Percentiles rank a stretch among this genome's conserved stretches.
phyloP scores from a whole-genome alignment of 129 eudicot species.

The Ambrosia trifida region DNA sequence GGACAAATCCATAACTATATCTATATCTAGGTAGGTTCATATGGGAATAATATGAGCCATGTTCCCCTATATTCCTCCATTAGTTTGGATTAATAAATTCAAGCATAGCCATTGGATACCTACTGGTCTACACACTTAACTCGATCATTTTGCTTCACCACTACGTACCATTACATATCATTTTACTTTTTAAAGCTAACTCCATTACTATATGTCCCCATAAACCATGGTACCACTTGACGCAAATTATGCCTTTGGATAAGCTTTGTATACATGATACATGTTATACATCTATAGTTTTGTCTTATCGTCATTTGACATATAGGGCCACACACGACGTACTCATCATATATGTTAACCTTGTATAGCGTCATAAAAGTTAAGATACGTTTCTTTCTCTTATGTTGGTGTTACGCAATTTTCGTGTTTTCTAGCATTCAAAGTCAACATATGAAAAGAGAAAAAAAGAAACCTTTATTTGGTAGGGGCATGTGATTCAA shows the following conservation, averaged over 20 bases:
- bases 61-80: constrained; percentile 26
- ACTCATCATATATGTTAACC: background rate
- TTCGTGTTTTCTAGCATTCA: constrained; percentile 13
- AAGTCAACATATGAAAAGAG: constrained; percentile 8
- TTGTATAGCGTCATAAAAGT: background rate
- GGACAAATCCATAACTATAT: constrained; percentile 29
- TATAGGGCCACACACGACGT: background rate
- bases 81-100: constrained; percentile 29
- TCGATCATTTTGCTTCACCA: constrained; percentile 38
- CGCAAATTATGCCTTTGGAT: constrained; percentile 34
- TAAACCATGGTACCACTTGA: constrained; percentile 36
- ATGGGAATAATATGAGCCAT: constrained; percentile 40
- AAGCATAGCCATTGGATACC: constrained; percentile 23
- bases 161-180: constrained; percentile 38
- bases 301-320: constrained; percentile 16
- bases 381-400: background rate
- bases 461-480: constrained; percentile 1
- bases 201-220: constrained; percentile 36
- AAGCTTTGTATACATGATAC: constrained; percentile 22
- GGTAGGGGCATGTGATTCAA: constrained; percentile 24
- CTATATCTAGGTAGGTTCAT: constrained; percentile 29
- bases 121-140: constrained; percentile 16
- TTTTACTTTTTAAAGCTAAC: constrained; percentile 34
- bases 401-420: background rate
- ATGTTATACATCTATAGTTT: constrained; percentile 2